Conservation (phyloP, 2,329 filamentous ascomycete genomes). For the Calonectria leucothoes region DNA sequence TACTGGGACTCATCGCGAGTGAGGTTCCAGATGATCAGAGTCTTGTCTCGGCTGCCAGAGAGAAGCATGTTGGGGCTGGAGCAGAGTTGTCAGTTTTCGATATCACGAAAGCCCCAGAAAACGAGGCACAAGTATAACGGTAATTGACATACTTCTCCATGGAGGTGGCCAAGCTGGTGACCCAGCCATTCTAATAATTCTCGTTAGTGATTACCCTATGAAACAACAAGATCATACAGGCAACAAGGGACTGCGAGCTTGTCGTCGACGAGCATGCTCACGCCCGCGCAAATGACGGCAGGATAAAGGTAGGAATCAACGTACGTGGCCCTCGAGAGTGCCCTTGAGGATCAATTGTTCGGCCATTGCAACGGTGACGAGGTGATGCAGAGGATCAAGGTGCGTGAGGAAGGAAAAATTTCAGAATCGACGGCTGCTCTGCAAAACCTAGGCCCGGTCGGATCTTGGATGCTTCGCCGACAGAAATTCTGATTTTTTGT, state of each 20-base stretch:
- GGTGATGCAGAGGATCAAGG: slow-evolving; percentile 52
- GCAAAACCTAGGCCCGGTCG: slow-evolving; percentile 44
- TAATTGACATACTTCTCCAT: slow-evolving; percentile 87
- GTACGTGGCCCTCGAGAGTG: slow-evolving; percentile 95
- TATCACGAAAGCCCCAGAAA: slow-evolving; percentile 8
- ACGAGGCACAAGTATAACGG: neutral
- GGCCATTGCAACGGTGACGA: slow-evolving; percentile 74
- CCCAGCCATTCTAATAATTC: slow-evolving; percentile 84
- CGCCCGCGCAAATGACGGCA: slow-evolving; percentile 27
- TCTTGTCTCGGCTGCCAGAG: slow-evolving; percentile 97
- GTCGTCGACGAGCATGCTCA: slow-evolving; percentile 27
- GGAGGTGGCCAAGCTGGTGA: slow-evolving; percentile 97
- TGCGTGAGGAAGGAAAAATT: slow-evolving; percentile 51
- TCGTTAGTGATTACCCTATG: slow-evolving; percentile 37
- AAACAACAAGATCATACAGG: neutral
- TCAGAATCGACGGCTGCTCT: slow-evolving; percentile 45
- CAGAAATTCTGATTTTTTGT: slow-evolving; percentile 61
- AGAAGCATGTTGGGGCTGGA: slow-evolving; percentile 98
- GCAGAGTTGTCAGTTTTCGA: slow-evolving; percentile 24
- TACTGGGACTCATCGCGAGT: slow-evolving; percentile 98
- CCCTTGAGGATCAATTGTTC: slow-evolving; percentile 96
- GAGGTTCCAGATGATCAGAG: slow-evolving; percentile 99
- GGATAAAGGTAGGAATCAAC: slow-evolving; percentile 49
- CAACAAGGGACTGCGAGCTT: slow-evolving; percentile 19
- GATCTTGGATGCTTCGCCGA: slow-evolving; percentile 43